Conservation (phyloP, 306 rosid genomes). For the Dalbergia oliveri region DNA sequence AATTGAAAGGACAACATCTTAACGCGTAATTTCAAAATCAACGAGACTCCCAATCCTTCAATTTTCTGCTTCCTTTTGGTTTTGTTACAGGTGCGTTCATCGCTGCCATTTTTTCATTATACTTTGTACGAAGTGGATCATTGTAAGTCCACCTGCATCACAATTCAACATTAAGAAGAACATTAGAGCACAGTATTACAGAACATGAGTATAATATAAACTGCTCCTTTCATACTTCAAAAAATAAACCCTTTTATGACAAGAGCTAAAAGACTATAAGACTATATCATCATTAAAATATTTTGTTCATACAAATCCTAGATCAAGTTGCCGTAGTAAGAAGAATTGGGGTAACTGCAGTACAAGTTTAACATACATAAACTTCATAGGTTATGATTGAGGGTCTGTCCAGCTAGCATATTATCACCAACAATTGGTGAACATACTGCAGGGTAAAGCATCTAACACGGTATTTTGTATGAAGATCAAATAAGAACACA, state of each 20-base stretch:
- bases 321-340: not conserved
- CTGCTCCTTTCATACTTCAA: not conserved
- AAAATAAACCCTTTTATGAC: not conserved
- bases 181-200: slow-evolving; percentile 31
- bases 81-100: slow-evolving; percentile 73
- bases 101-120: slow-evolving; percentile 94
- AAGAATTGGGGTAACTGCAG: not conserved
- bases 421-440: not conserved
- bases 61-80: slow-evolving; percentile 94
- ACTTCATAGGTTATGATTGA: not conserved
- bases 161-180: slow-evolving; percentile 38
- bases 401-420: not conserved
- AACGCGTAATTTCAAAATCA: slow-evolving; percentile 46
- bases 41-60: slow-evolving; percentile 87
- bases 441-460: not conserved
- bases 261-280: no score
- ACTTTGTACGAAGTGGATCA: slow-evolving; percentile 96
- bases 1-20: slow-evolving; percentile 25
- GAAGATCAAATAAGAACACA: not conserved
- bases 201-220: not conserved
- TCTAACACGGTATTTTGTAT: not conserved
- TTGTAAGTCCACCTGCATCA: slow-evolving; percentile 93
- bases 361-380: not conserved
- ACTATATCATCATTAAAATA: not conserved
- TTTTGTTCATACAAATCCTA: not conserved